phyloP scores from a whole-genome alignment of 2,329 filamentous ascomycete genomes.

The Madurella mycetomatis region DNA sequence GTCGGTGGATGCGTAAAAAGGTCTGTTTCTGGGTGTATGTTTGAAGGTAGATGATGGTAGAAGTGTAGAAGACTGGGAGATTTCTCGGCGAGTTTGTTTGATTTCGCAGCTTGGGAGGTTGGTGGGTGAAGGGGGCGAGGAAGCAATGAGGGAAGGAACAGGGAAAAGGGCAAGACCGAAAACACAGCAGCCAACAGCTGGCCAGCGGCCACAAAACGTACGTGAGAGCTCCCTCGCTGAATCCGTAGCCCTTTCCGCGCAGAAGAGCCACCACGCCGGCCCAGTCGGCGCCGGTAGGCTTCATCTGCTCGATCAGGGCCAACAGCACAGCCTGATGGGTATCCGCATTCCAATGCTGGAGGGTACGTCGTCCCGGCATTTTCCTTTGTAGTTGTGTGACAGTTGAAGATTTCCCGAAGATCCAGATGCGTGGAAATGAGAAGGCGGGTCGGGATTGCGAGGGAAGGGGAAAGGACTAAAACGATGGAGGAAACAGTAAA shows the following conservation, averaged over 20 bases:
- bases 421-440: neutral
- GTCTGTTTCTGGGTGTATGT: neutral
- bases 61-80: neutral
- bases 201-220: conserved; percentile 17
- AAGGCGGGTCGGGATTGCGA: neutral
- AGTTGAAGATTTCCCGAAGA: neutral
- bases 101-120: neutral
- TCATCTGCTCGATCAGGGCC: conserved; percentile 36
- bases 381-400: neutral
- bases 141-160: neutral
- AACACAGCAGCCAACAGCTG: neutral
- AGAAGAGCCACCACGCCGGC: conserved; percentile 25
- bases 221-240: conserved; percentile 26
- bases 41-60: neutral
- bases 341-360: conserved; percentile 37
- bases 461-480: neutral
- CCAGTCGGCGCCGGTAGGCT: conserved; percentile 31
- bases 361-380: conserved; percentile 12
- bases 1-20: neutral
- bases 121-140: neutral
- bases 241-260: conserved; percentile 27
- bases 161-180: neutral
- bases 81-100: neutral
- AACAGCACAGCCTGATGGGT: conserved; percentile 43
- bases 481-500: neutral